Evolutionary conservation across 306 rosid species (phyloP).

Genomic region (Lagenaria siceraria): DNA sequence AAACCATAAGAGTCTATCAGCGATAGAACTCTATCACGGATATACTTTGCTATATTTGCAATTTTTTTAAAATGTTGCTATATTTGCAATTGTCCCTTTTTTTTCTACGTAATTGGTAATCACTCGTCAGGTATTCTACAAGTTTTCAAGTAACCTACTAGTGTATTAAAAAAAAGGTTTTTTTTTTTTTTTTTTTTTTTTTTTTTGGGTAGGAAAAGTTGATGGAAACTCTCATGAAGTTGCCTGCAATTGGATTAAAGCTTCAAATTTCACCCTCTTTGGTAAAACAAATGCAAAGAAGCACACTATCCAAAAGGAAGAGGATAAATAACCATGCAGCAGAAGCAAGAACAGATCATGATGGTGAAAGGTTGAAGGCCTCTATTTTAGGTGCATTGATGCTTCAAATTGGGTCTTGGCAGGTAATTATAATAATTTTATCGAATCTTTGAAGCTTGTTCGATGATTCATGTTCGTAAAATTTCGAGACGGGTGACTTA

Average conservation of each 20-base stretch:
- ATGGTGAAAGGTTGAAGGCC: constrained; percentile 4
- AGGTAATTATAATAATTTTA: not conserved
- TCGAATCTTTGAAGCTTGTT: not conserved
- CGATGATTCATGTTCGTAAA: not conserved
- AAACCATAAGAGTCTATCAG: too few relatives aligned
- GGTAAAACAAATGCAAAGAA: not conserved
- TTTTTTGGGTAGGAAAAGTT: not conserved
- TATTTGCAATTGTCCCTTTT: too few relatives aligned
- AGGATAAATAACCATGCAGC: not conserved
- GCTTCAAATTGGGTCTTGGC: not conserved
- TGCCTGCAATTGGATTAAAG: not conserved
- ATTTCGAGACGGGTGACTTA: not conserved
- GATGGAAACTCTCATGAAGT: not conserved
- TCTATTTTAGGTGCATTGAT: not conserved
- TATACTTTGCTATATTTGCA: too few relatives aligned
- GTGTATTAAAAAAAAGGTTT: too few relatives aligned
- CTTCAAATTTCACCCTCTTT: constrained; percentile 3
- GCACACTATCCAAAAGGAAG: not conserved
- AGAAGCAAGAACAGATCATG: not conserved
- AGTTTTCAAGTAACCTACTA: too few relatives aligned
- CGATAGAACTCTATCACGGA: too few relatives aligned
- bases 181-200: not conserved
- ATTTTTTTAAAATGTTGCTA: too few relatives aligned
- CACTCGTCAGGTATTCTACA: too few relatives aligned
- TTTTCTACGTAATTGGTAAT: too few relatives aligned